Conservation (phyloP, 257 asterid species). For the Cinchona pubescens region DNA sequence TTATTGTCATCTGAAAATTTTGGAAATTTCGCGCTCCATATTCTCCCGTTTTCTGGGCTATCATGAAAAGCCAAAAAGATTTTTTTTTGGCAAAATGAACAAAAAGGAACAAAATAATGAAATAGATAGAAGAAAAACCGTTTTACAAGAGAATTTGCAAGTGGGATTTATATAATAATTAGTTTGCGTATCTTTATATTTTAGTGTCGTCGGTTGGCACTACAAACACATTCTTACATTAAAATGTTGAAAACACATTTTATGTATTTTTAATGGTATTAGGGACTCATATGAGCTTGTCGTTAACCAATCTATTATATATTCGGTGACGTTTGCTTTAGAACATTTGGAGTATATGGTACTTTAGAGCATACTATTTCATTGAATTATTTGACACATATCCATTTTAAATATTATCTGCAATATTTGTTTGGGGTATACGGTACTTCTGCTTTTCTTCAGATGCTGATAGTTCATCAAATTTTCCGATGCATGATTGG, state of each 20-base stretch:
- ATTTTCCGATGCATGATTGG: neutral
- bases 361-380: no score
- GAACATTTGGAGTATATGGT: no score
- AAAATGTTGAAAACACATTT: neutral
- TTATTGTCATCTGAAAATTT: no score
- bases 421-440: no score
- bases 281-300: neutral
- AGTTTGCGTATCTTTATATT: neutral
- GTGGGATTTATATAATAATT: neutral
- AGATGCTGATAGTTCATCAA: neutral
- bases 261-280: no score
- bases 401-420: no score
- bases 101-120: neutral
- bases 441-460: no score
- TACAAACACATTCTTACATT: neutral
- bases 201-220: neutral
- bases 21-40: no score
- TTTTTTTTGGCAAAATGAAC: neutral
- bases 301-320: neutral
- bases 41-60: neutral
- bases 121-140: no score
- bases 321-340: neutral
- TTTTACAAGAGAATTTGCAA: neutral
- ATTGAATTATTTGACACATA: neutral
- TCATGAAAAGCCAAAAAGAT: no score